Evolutionary conservation across 768 basidiomycete species (phyloP), one percentile per base, ranked within the genome.

Genomic region (Tremella yokohamensis): DNA sequence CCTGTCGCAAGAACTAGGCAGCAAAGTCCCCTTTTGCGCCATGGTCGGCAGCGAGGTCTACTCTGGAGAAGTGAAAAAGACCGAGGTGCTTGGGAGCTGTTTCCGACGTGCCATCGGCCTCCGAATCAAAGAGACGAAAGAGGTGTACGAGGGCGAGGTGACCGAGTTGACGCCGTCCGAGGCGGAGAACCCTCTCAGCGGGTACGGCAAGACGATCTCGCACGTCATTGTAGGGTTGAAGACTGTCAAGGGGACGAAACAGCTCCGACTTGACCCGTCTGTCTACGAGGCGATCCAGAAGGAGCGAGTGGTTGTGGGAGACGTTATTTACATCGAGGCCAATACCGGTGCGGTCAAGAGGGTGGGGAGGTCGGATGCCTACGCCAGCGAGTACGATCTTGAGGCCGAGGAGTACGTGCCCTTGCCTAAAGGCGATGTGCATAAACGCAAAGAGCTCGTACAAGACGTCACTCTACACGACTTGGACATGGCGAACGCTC

Each of bases 31-130:
- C 0, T 98, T 99, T 75, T 97, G 94, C 76, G 91, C 92, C 3
- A 97, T 97, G 90, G 96, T 98, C 42, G 96, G 96, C 0, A 88
- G 86, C 18, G 96, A 99, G 78, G 96, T 98, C 60, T 98, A 96
- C 74, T 89, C 87, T 40, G 85, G 89, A 2, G 94, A 98, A 77
- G 92, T 99, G 56, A 98, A 98, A 81, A 99, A 99, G 83, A 98
- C 96, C 1, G 96, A 98, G 74, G 93, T 98, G 3, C 80, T 99
- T 18, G 90, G 92, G 49, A 94, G 97, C 77, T 84, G 86, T 38
- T 98, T 98, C 78, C 82, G 94, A 57, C 80, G 96, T 66, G 93
- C 96, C 12, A 99, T 99, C 60, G 94, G 94, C 48, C 83, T 98
- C 38, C 85, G 94, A 75, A 96, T 98, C 81, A 98, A 98, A 78